Evolutionary conservation across 1,139 yeast genomes (phyloP).

Genomic region (Candida sanyaensis): DNA sequence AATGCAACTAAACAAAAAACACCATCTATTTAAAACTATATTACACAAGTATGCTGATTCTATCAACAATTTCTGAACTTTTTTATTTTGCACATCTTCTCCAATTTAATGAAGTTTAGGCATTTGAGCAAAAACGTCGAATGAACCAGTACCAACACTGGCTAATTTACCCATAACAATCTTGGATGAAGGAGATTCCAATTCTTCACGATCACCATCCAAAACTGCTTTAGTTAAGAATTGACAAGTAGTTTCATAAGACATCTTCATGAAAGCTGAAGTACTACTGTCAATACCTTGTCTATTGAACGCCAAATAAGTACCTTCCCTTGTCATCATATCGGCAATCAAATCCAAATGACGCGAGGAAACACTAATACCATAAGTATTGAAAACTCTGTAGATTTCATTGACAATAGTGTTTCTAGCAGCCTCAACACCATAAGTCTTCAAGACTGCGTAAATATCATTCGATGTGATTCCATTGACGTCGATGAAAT

Average conservation of each 20-base stretch:
- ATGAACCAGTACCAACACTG: constrained; percentile 94
- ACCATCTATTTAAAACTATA: constrained; percentile 1
- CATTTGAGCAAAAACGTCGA: constrained; percentile 79
- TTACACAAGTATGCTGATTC: not conserved
- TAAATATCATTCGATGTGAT: constrained; percentile 91
- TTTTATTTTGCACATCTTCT: not conserved
- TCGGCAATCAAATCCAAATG: constrained; percentile 97
- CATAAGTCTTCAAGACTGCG: constrained; percentile 87
- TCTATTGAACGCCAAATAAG: constrained; percentile 94
- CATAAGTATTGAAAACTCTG: constrained; percentile 94
- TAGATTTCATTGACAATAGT: constrained; percentile 96
- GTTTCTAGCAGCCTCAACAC: constrained; percentile 98
- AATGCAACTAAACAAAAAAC: not conserved
- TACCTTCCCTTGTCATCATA: constrained; percentile 99
- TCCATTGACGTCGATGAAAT: constrained; percentile 83
- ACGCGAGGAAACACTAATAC: constrained; percentile 89
- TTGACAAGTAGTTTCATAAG: constrained; percentile 97
- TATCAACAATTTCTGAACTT: too few relatives aligned
- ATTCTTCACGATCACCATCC: constrained; percentile 85
- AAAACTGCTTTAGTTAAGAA: constrained; percentile 95
- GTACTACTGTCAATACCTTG: constrained; percentile 97
- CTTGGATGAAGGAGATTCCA: constrained; percentile 91
- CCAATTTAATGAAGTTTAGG: constrained; percentile 11
- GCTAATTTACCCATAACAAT: constrained; percentile 91
- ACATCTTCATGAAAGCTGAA: constrained; percentile 98